phyloP scores from a whole-genome alignment of 257 asterid genomes.

The Rubia yunnanensis region DNA sequence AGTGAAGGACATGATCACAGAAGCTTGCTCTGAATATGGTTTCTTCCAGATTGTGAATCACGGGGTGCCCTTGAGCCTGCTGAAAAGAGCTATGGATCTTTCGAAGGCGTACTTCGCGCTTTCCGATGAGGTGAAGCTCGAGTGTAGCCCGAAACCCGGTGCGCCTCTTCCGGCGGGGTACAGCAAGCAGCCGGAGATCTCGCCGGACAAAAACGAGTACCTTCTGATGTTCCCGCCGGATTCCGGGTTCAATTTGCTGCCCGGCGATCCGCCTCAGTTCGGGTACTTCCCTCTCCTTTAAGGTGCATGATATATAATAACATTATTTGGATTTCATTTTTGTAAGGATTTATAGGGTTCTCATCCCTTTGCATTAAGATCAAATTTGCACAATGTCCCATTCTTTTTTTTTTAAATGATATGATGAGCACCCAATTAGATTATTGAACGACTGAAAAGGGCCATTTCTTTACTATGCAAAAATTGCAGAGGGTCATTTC shows the following conservation, averaged over 20 bases:
- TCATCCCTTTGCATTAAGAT: too few species aligned
- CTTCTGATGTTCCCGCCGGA: slow-evolving; percentile 42
- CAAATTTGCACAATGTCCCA: too few species aligned
- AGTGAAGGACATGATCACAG: slow-evolving; percentile 22
- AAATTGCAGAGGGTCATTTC: background rate
- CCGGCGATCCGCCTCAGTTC: slow-evolving; percentile 25
- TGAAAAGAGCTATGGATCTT: slow-evolving; percentile 34
- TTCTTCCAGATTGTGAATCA: slow-evolving; percentile 40
- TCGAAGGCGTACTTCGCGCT: slow-evolving; percentile 24
- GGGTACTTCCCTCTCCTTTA: slow-evolving; percentile 10
- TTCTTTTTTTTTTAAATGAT: too few species aligned
- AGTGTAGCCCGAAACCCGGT: slow-evolving; percentile 16
- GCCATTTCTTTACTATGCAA: background rate
- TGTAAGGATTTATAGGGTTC: too few species aligned
- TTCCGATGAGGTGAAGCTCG: slow-evolving; percentile 36
- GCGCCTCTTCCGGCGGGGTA: slow-evolving; percentile 47
- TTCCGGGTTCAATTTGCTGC: slow-evolving; percentile 21
- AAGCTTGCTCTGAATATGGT: slow-evolving; percentile 39
- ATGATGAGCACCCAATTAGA: too few species aligned
- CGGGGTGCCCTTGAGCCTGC: slow-evolving; percentile 36
- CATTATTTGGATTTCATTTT: too few species aligned
- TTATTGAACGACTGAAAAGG: background rate
- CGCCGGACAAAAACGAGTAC: slow-evolving; percentile 42
- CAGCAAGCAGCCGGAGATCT: slow-evolving; percentile 32
- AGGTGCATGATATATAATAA: too few species aligned